A percentile compares a stretch with the other conserved stretches of the same genome.
phyloP scores from a whole-genome alignment of 805 yeast genomes.

The Diddensiella santjacobensis region DNA sequence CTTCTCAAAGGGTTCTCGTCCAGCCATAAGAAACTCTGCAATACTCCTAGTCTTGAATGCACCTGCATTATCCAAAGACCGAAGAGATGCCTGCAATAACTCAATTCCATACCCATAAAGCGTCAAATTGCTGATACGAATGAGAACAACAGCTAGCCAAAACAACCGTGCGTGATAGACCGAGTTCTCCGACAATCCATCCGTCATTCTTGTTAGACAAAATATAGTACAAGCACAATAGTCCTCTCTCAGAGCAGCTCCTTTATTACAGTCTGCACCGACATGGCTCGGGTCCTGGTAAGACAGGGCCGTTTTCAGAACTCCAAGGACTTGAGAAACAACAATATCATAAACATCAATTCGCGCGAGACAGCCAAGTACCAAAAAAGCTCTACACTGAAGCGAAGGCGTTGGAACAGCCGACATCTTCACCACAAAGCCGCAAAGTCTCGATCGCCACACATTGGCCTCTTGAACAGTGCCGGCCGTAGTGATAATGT shows the following conservation, averaged over 20 bases:
- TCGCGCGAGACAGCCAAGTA: slow-evolving; percentile 65
- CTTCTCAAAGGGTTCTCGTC: slow-evolving; percentile 13
- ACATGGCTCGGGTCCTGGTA: background rate
- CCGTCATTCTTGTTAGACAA: slow-evolving; percentile 45
- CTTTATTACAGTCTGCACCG: slow-evolving; percentile 1
- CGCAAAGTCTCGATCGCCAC: slow-evolving; percentile 27
- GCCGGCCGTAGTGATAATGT: slow-evolving; percentile 22
- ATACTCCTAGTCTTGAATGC: slow-evolving; percentile 19
- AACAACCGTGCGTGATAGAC: slow-evolving; percentile 45
- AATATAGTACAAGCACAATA: slow-evolving; percentile 40
- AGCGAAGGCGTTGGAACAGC: slow-evolving; percentile 48
- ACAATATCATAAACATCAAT: slow-evolving; percentile 58
- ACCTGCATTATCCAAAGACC: slow-evolving; percentile 24
- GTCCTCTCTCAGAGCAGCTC: slow-evolving; percentile 35
- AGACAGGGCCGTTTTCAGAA: slow-evolving; percentile 17
- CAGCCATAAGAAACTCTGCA: slow-evolving; percentile 15
- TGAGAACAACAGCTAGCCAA: slow-evolving; percentile 39
- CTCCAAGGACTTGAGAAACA: slow-evolving; percentile 37
- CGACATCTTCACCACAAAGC: slow-evolving; percentile 21
- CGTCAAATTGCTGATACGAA: slow-evolving; percentile 14
- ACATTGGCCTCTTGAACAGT: slow-evolving; percentile 23
- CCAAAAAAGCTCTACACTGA: slow-evolving; percentile 44
- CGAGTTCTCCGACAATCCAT: slow-evolving; percentile 47
- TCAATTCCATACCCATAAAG: slow-evolving; percentile 23
- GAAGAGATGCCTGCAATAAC: slow-evolving; percentile 20